phyloP scores from a whole-genome alignment of 2,329 filamentous ascomycete species.

The Alternaria sp. region DNA sequence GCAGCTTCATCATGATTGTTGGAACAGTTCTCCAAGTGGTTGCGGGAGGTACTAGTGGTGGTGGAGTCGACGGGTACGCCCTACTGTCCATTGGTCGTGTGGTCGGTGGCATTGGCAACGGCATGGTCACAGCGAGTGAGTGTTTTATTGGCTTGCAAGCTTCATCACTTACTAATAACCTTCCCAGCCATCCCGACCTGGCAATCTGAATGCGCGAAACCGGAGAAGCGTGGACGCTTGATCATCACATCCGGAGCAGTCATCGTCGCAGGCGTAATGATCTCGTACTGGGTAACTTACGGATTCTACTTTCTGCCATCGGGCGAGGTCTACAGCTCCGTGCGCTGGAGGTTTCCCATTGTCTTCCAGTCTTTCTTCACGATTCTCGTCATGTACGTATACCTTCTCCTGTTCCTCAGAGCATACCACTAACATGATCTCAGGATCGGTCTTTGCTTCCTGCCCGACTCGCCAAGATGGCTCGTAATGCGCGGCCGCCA shows the following conservation, averaged over 20 bases:
- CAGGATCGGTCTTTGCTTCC: conserved; percentile 16
- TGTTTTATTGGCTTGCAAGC: conserved; percentile 5
- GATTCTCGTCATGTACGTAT: conserved; percentile 9
- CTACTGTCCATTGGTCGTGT: conserved; percentile 41
- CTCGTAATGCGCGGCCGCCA: conserved; percentile 56
- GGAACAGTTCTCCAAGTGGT: conserved; percentile 65
- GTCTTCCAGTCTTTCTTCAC: conserved; percentile 14
- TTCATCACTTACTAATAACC: conserved; percentile 11
- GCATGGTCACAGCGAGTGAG: conserved; percentile 58
- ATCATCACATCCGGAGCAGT: conserved; percentile 50
- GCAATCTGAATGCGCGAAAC: conserved; percentile 35
- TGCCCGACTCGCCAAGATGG: conserved; percentile 50
- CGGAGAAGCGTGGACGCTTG: conserved; percentile 40
- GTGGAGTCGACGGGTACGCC: conserved; percentile 64
- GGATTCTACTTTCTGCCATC: conserved; percentile 33
- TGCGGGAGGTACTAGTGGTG: conserved; percentile 6
- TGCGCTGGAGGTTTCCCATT: conserved; percentile 46
- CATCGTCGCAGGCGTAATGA: conserved; percentile 44
- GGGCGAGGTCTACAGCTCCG: conserved; percentile 3
- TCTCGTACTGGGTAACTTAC: conserved; percentile 46
- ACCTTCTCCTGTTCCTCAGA: too few species aligned
- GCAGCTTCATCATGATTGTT: conserved; percentile 22
- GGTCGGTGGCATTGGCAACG: conserved; percentile 43
- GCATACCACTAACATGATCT: neutral
- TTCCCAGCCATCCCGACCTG: conserved; percentile 12